Evolutionary conservation across 257 asterid genomes (phyloP).

Genomic region (Capsicum rhomboideum): DNA sequence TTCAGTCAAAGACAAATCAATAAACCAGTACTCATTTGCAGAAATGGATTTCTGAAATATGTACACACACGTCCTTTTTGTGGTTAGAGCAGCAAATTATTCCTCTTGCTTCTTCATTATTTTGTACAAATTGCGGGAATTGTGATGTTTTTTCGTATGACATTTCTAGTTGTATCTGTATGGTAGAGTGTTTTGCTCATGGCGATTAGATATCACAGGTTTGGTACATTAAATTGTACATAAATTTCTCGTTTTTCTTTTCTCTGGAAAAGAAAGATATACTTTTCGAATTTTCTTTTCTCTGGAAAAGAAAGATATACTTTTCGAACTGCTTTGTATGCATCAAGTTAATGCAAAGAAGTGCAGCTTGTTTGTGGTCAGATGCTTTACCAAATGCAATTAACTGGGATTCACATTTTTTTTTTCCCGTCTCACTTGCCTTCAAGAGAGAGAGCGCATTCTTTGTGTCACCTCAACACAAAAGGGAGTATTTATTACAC

Average conservation of each 20-base stretch:
- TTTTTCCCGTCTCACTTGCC: too few relatives aligned
- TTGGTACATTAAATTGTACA: not conserved
- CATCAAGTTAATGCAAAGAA: not conserved
- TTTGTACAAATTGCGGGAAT: not conserved
- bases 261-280: not conserved
- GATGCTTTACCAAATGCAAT: too few relatives aligned
- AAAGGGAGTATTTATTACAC: too few relatives aligned
- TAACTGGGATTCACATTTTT: too few relatives aligned
- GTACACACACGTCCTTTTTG: not conserved
- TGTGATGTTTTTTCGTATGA: not conserved
- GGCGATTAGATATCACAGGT: not conserved
- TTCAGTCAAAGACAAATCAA: too few relatives aligned
- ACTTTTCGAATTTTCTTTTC: not conserved
- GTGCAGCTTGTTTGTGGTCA: too few relatives aligned
- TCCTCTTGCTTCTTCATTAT: not conserved
- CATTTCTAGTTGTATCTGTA: not conserved
- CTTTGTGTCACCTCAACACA: too few relatives aligned
- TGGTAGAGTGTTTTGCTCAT: not conserved
- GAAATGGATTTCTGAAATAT: constrained; percentile 5
- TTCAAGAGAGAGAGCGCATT: too few relatives aligned
- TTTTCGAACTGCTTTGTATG: too few relatives aligned
- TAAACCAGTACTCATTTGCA: too few relatives aligned
- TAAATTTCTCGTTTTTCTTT: not conserved
- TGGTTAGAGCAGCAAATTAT: not conserved
- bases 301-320: not conserved